Evolutionary conservation across 163 green algal species (phyloP).

Genomic region (Chlorella variabilis): DNA sequence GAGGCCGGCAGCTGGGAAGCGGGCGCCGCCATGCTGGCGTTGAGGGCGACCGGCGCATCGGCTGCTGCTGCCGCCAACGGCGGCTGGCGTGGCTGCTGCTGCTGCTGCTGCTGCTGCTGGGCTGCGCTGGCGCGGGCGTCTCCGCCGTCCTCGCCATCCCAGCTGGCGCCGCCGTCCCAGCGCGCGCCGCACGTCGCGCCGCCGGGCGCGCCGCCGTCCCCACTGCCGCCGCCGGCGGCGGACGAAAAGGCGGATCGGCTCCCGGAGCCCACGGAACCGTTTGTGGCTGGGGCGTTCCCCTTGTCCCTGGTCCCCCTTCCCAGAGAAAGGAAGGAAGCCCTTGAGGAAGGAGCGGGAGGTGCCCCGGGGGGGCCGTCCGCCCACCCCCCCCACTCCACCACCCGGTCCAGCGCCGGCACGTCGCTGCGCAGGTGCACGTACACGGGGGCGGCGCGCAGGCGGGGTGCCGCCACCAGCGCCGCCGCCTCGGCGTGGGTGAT

Average conservation of each 20-base stretch:
- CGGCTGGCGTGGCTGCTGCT: neutral
- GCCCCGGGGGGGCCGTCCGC: constrained; percentile 63
- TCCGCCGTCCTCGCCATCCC: neutral
- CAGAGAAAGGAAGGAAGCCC: constrained; percentile 55
- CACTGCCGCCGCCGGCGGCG: neutral
- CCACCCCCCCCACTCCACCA: constrained; percentile 73
- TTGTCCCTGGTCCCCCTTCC: constrained; percentile 35
- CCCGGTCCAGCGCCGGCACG: constrained; percentile 60
- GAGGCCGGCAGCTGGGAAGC: too few relatives aligned
- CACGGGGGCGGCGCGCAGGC: constrained; percentile 72
- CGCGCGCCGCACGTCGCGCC: too few relatives aligned
- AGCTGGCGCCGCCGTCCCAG: neutral
- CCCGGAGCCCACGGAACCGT: constrained; percentile 6
- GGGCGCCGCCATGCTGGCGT: too few relatives aligned
- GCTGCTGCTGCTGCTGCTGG: constrained; percentile 22
- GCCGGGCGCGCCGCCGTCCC: neutral
- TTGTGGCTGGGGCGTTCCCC: neutral
- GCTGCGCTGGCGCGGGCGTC: neutral
- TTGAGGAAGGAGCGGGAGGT: constrained; percentile 56
- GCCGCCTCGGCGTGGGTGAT: constrained; percentile 78
- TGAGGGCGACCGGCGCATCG: too few relatives aligned
- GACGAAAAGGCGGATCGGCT: neutral
- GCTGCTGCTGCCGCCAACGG: too few relatives aligned
- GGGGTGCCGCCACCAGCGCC: constrained; percentile 56
- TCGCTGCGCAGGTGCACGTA: constrained; percentile 83